These are phyloP conservation scores for Lachnellula cervina DNA, from an alignment of 2,329 filamentous ascomycete species.

Conservation along the genomic window DNA sequence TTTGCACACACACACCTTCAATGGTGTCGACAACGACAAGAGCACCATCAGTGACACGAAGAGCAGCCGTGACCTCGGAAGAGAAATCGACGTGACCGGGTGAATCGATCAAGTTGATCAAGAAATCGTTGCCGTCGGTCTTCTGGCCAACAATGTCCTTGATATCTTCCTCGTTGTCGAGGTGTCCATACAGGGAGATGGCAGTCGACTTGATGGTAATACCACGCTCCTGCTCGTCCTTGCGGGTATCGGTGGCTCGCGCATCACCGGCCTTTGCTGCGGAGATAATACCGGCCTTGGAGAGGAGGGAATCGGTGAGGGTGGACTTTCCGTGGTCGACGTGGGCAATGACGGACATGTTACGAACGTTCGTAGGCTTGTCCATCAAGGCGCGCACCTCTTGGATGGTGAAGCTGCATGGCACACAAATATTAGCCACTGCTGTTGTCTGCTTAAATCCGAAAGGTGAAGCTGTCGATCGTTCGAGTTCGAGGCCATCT, in stretches of 20 bases:
- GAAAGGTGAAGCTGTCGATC: slow-evolving; percentile 8
- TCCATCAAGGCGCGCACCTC: slow-evolving; percentile 79
- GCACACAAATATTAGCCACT: slow-evolving; percentile 44
- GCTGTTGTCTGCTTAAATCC: slow-evolving; percentile 16
- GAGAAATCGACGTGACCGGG: slow-evolving; percentile 99
- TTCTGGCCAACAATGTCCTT: slow-evolving; percentile 90
- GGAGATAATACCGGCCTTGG: slow-evolving; percentile 99
- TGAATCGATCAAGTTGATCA: slow-evolving; percentile 99
- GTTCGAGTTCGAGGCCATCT: neutral
- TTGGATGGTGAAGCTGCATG: slow-evolving; percentile 91
- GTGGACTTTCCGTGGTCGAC: slow-evolving; percentile 99
- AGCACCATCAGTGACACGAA: slow-evolving; percentile 99
- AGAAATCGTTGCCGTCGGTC: slow-evolving; percentile 90
- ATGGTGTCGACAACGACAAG: slow-evolving; percentile 99
- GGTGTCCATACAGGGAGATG: slow-evolving; percentile 92
- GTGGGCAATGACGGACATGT: slow-evolving; percentile 99
- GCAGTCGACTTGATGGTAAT: slow-evolving; percentile 99
- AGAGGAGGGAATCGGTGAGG: slow-evolving; percentile 97
- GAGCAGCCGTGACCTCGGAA: slow-evolving; percentile 97
- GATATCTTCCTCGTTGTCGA: slow-evolving; percentile 76
- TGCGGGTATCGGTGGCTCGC: slow-evolving; percentile 93
- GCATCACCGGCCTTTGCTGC: slow-evolving; percentile 94
- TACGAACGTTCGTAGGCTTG: slow-evolving; percentile 73
- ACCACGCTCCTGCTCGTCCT: slow-evolving; percentile 98
- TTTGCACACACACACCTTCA: slow-evolving; percentile 99